Percentiles rank a stretch among this genome's conserved stretches.
These are phyloP conservation scores for Lentinula aciculospora DNA, from an alignment of 768 basidiomycete species.

Conservation along the genomic window DNA sequence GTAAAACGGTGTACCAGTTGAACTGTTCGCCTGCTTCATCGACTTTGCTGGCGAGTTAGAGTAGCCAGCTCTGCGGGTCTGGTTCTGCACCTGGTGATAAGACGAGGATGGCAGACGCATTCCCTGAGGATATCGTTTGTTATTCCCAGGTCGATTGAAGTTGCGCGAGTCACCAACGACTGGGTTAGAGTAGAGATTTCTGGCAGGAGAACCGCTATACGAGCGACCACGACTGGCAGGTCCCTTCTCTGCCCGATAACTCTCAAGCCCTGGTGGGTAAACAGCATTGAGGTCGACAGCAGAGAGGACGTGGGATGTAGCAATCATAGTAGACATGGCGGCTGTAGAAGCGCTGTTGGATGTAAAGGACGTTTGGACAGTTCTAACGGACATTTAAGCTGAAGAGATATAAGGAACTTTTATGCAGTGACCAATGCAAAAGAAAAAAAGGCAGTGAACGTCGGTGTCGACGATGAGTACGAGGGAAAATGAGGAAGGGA, in stretches of 20 bases:
- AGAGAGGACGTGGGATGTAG: neutral
- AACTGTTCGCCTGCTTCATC: neutral
- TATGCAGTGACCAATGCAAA: neutral
- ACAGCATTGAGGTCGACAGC: neutral
- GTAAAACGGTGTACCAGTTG: neutral
- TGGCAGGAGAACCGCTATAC: neutral
- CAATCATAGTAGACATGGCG: neutral
- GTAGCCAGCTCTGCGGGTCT: conserved; percentile 1
- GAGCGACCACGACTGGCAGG: neutral
- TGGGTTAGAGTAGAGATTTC: neutral
- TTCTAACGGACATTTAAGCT: conserved; percentile 4
- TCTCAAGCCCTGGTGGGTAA: neutral
- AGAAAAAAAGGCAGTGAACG: conserved; percentile 1
- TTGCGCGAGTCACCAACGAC: neutral
- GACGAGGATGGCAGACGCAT: conserved; percentile 6
- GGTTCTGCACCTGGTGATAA: conserved; percentile 1
- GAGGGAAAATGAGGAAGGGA: neutral
- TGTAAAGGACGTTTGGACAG: conserved; percentile 3
- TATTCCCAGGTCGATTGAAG: neutral
- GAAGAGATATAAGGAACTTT: neutral
- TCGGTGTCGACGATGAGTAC: neutral
- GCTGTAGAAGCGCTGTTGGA: neutral
- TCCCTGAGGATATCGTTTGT: conserved; percentile 5
- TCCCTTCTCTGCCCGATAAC: neutral
- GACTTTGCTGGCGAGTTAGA: neutral